Evolutionary conservation across 208 protist genomes (phyloP), one percentile per base, ranked within the genome.

Genomic region (Crithidia acanthocephali): DNA sequence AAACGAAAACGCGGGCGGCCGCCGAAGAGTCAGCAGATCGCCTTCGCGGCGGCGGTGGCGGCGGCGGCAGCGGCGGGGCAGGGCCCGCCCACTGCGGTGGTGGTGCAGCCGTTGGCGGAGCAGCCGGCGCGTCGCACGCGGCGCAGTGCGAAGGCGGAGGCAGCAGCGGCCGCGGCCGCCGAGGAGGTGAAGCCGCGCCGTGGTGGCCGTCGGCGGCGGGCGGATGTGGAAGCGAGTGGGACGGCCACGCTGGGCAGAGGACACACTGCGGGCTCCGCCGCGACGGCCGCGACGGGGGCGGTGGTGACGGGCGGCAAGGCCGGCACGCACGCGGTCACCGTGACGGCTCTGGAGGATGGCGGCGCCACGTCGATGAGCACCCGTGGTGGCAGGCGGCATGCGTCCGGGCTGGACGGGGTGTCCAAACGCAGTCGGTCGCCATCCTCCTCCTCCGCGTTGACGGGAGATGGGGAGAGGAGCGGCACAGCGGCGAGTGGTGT

Each of bases 1-100:
- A 90, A 87, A 56, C 85, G 85, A n/a, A 86, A 87, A 57, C 80
- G 85, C 20, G 85, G 85, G 18, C 85, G 85, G 13, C 85, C 85
- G 2, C 85, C 85, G 25, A 90, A 90, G 68, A 79, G 74, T 35
- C 73, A 66, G 22, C 56, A 69, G 27, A 13, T 72, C 9, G 57
- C 71, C 20, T 71, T 68, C 11, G 53, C 57, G 15, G 45, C 63
- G 0, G 65, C 56, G 1, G 45, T 69, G 30, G 69, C 63, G 0
- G 57, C 48, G 2, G 58, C 50, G 3, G 33, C 70, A 7, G 70
- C 67, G 2, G 56, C 71, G 8, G 52, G n/a, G n/a, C n/a, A n/a
- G n/a, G n/a, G n/a, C n/a, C n/a, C n/a, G n/a, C n/a, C n/a, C n/a
- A n/a, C 66, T 27, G 53, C 70, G 0, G n/a, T n/a, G 16, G 27